Conservation (phyloP, 2,329 filamentous ascomycete species). For the Fusarium globosum region DNA sequence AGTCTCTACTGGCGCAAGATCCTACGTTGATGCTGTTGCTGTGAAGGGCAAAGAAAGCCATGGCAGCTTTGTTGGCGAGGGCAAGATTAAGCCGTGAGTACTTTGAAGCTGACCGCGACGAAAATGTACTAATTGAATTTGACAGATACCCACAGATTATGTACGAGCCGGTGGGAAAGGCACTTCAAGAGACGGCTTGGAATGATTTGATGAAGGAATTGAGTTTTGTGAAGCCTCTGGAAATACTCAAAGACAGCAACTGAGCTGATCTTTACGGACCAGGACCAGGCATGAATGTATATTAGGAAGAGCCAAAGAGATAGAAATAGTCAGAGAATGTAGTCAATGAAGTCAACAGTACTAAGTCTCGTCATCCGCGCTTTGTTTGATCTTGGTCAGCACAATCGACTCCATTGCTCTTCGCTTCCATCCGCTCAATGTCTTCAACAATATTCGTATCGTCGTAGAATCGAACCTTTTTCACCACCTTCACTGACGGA, state of each 20-base stretch:
- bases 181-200: conserved; percentile 36
- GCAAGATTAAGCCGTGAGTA: conserved; percentile 43
- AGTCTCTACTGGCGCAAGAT: conserved; percentile 30
- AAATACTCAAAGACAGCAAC: conserved; percentile 6
- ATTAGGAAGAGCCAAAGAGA: neutral
- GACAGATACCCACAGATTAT: conserved; percentile 32
- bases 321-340: neutral
- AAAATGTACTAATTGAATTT: neutral
- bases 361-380: neutral
- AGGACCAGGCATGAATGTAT: no score
- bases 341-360: neutral
- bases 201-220: conserved; percentile 39
- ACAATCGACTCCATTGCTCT: neutral
- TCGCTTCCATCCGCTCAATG: neutral
- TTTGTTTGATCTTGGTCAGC: neutral
- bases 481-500: neutral
- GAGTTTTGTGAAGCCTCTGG: conserved; percentile 30
- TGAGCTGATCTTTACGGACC: neutral
- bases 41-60: conserved; percentile 40
- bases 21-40: conserved; percentile 40
- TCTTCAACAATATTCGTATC: neutral
- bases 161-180: conserved; percentile 33
- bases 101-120: neutral
- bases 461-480: conserved; percentile 10
- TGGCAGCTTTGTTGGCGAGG: conserved; percentile 42